Percentiles rank a stretch among this genome's conserved stretches.
Evolutionary conservation across 169 alveolate species (phyloP).

Genomic region (Cryptosporidium meleagridis): DNA sequence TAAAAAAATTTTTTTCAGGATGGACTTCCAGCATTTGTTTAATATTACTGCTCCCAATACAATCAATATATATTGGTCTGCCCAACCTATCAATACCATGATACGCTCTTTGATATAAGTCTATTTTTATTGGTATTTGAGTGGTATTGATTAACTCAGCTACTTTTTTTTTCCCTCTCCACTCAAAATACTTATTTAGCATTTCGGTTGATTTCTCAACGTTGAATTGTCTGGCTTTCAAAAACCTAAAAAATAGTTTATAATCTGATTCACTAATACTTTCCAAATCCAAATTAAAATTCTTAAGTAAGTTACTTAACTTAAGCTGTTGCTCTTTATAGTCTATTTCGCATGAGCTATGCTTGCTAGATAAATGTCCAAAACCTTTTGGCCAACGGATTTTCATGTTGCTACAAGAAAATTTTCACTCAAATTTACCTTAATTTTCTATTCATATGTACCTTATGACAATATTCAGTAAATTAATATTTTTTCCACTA

Average conservation of each 20-base stretch:
- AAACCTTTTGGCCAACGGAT: constrained; percentile 67
- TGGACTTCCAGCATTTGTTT: constrained; percentile 26
- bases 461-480: not conserved
- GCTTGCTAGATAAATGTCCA: not conserved
- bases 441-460: not conserved
- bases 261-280: constrained; percentile 16
- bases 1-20: constrained; percentile 55
- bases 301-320: constrained; percentile 25
- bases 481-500: not conserved
- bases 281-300: constrained; percentile 21
- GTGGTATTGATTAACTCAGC: constrained; percentile 31
- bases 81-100: constrained; percentile 81
- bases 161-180: constrained; percentile 79
- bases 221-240: constrained; percentile 82
- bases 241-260: constrained; percentile 74
- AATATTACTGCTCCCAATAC: constrained; percentile 81
- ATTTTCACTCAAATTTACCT: not conserved
- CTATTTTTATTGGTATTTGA: constrained; percentile 29
- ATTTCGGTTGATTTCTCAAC: constrained; percentile 79
- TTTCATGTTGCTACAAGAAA: constrained; percentile 7
- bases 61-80: constrained; percentile 83
- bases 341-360: constrained; percentile 13
- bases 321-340: constrained; percentile 27
- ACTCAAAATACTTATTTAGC: constrained; percentile 80
- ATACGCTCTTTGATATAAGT: constrained; percentile 81